These are phyloP conservation scores for Ogataea saltuana DNA, from an alignment of 805 yeast genomes.

Conservation along the genomic window DNA sequence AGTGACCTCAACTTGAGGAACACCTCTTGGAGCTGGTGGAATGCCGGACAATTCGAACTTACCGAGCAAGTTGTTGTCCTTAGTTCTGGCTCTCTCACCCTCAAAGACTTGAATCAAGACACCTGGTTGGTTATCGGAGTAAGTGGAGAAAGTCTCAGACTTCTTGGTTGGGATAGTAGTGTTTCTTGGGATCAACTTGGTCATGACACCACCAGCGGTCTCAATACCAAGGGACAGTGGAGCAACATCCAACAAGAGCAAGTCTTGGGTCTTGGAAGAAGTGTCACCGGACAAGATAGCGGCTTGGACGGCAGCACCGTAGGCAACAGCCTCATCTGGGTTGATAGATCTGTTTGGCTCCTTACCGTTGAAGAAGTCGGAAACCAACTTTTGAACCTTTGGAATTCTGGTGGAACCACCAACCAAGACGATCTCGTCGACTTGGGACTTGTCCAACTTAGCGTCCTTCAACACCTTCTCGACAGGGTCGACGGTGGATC, in stretches of 20 bases:
- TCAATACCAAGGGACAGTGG: slow-evolving; percentile 85
- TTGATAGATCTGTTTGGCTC: slow-evolving; percentile 95
- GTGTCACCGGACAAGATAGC: slow-evolving; percentile 96
- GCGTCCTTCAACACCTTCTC: slow-evolving; percentile 92
- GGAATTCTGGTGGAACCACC: slow-evolving; percentile 99
- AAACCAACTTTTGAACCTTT: slow-evolving; percentile 90
- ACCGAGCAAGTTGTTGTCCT: slow-evolving; percentile 76
- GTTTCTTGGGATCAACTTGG: slow-evolving; percentile 76
- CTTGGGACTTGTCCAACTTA: slow-evolving; percentile 85
- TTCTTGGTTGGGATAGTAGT: slow-evolving; percentile 75
- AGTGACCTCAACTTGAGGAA: slow-evolving; percentile 74
- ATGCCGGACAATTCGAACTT: slow-evolving; percentile 71
- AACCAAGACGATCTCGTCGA: slow-evolving; percentile 90
- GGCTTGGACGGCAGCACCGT: slow-evolving; percentile 99
- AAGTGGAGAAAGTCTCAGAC: slow-evolving; percentile 75
- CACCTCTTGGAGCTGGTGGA: slow-evolving; percentile 76
- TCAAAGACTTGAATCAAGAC: slow-evolving; percentile 78
- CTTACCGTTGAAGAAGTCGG: slow-evolving; percentile 96
- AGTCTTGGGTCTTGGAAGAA: slow-evolving; percentile 93
- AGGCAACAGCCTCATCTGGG: slow-evolving; percentile 99
- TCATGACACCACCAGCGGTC: slow-evolving; percentile 81
- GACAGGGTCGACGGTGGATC: slow-evolving; percentile 92
- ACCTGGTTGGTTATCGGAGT: slow-evolving; percentile 83
- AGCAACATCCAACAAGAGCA: slow-evolving; percentile 93
- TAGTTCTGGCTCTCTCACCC: slow-evolving; percentile 78